phyloP scores from a whole-genome alignment of 768 basidiomycete species.

The Serendipita sp. region DNA sequence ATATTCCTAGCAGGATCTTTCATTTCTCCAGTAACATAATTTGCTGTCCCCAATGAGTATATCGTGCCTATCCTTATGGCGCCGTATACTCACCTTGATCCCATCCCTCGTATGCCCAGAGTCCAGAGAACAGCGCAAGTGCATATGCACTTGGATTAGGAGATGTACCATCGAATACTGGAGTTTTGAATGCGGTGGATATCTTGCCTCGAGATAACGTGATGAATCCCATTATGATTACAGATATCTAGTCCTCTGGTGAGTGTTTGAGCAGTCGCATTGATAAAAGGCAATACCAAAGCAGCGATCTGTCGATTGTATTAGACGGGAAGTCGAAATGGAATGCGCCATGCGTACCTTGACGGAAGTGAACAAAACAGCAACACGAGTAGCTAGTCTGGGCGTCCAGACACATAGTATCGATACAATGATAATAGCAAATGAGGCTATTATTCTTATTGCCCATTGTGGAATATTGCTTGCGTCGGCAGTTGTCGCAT shows the following conservation, averaged over 20 bases:
- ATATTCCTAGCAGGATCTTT: constrained; percentile 67
- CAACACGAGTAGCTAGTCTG: constrained; percentile 61
- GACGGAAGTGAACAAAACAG: constrained; percentile 59
- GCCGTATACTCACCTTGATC: constrained; percentile 25
- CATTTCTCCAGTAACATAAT: constrained; percentile 85
- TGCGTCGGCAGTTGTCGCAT: constrained; percentile 48
- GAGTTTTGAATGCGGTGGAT: constrained; percentile 45
- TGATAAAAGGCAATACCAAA: constrained; percentile 32
- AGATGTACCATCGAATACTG: constrained; percentile 60
- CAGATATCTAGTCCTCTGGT: constrained; percentile 21
- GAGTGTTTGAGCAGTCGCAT: neutral
- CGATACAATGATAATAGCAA: constrained; percentile 55
- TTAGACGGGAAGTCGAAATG: neutral
- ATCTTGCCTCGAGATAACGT: constrained; percentile 55
- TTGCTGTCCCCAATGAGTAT: constrained; percentile 34
- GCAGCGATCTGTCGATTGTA: constrained; percentile 34
- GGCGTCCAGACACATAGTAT: constrained; percentile 63
- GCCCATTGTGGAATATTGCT: constrained; percentile 79
- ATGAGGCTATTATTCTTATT: constrained; percentile 69
- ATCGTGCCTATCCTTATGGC: neutral
- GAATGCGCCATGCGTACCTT: constrained; percentile 36
- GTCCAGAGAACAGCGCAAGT: constrained; percentile 83
- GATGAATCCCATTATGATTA: constrained; percentile 64
- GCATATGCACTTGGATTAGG: constrained; percentile 73
- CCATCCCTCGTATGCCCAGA: constrained; percentile 97